Evolutionary conservation across 441 rosid genomes (phyloP), one percentile per base, ranked within the genome.

Genomic region (Jatropha multifida): DNA sequence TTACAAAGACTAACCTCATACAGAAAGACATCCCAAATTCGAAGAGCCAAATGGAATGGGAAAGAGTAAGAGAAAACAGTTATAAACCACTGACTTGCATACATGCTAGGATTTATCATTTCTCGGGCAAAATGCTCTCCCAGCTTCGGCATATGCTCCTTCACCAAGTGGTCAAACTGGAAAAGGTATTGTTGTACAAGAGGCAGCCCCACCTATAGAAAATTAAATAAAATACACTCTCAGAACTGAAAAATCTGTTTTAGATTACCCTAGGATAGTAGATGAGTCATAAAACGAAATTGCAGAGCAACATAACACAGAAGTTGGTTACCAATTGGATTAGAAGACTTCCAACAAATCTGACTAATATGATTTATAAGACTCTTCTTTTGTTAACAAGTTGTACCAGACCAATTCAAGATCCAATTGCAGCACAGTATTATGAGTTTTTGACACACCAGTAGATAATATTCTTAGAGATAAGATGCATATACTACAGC

Each of bases 31-130:
- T 95, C 98, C 99, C 99, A 95, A 61, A 91, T 91, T 81, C 99
- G 91, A 81, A 94, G 92, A 77, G 97, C 91, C 82, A 88, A 82
- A 81, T 83, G 90, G 82, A 94, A 94, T 0, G 99, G 98, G 82
- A 91, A 90, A 10, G 98, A 91, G 80, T 91, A 93, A 0, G 98
- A 87, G 80, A 94, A 93, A 58, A 94, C 97, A 7, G 99, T 94
- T 73, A 94, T 93, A 89, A 94, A 94, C 98, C 99, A 94, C 76
- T 94, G 98, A 72, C 99, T 95, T 44, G 94, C 98, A 81, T 95
- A 95, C 99, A 95, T 95, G 82, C 99, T 95, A 68, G 99, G 97
- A 82, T 92, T 95, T 80, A 95, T 93, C 97, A 90, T 92, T 85
- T 95, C 95, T 67, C 78, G 82, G 75, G 82, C 81, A 78, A 93